These are phyloP conservation scores for Lentinula detonsa DNA, from an alignment of 768 basidiomycete genomes.

Conservation along the genomic window DNA sequence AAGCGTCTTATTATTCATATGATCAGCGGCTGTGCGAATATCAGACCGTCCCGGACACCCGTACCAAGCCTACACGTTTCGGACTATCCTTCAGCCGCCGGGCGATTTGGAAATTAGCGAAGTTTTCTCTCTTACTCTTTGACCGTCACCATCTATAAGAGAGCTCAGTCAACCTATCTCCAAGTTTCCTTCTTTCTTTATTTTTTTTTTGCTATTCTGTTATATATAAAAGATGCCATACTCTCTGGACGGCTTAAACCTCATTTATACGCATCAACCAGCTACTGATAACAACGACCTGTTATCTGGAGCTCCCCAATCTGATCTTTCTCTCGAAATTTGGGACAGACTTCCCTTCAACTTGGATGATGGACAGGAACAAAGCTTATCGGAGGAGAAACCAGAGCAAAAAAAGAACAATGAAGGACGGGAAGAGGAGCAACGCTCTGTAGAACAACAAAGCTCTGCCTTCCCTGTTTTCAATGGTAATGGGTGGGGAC, in stretches of 20 bases:
- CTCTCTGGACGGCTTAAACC: constrained; percentile 74
- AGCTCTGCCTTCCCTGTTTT: constrained; percentile 46
- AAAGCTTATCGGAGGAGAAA: constrained; percentile 22
- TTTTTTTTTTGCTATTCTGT: constrained; percentile 22
- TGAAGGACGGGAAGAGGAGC: constrained; percentile 40
- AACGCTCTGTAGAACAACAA: constrained; percentile 41
- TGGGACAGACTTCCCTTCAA: constrained; percentile 84
- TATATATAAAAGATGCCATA: constrained; percentile 32
- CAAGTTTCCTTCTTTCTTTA: not conserved
- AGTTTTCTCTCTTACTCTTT: not conserved
- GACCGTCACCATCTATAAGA: not conserved
- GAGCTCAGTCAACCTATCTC: not conserved
- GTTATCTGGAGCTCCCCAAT: constrained; percentile 48
- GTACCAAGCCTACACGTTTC: not conserved
- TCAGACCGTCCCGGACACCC: not conserved
- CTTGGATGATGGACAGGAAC: constrained; percentile 56
- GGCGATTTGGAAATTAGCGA: not conserved
- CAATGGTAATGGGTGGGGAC: constrained; percentile 13
- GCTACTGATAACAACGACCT: constrained; percentile 49
- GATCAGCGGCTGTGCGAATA: not conserved
- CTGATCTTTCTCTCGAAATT: constrained; percentile 56
- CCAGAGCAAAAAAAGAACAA: constrained; percentile 28
- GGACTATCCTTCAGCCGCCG: not conserved
- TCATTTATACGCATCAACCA: constrained; percentile 53
- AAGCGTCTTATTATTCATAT: not conserved